phyloP scores from a whole-genome alignment of 768 basidiomycete genomes.

The Hygrophorus pudorinus region DNA sequence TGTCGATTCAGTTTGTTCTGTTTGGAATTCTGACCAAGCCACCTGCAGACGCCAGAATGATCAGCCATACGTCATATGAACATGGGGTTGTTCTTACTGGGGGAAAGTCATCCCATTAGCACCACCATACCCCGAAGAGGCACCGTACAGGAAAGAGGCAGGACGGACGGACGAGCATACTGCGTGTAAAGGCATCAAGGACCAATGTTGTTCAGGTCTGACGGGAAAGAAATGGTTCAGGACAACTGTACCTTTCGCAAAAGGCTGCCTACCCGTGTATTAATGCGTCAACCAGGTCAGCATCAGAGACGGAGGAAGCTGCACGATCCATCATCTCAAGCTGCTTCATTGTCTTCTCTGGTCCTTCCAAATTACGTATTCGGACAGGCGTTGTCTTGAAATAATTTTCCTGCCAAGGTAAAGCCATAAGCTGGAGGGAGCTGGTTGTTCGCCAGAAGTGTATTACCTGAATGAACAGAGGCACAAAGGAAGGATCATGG shows the following conservation, averaged over 20 bases:
- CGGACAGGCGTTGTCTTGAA: slow-evolving; percentile 70
- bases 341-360: slow-evolving; percentile 57
- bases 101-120: slow-evolving; percentile 71
- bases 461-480: slow-evolving; percentile 84
- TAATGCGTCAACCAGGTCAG: slow-evolving; percentile 84
- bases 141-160: slow-evolving; percentile 74
- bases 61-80: slow-evolving; percentile 1
- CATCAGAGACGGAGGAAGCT: slow-evolving; percentile 88
- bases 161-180: slow-evolving; percentile 85
- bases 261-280: slow-evolving; percentile 73
- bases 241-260: neutral
- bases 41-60: slow-evolving; percentile 37
- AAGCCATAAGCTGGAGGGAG: neutral
- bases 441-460: slow-evolving; percentile 1
- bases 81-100: slow-evolving; percentile 40
- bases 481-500: slow-evolving; percentile 90
- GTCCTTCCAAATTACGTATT: slow-evolving; percentile 47
- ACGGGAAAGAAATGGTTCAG: neutral
- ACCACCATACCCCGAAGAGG: slow-evolving; percentile 54
- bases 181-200: slow-evolving; percentile 88
- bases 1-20: slow-evolving; percentile 72
- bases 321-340: slow-evolving; percentile 80
- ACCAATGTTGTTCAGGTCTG: slow-evolving; percentile 93
- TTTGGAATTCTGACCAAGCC: slow-evolving; percentile 97
- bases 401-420: slow-evolving; percentile 80